phyloP scores from a whole-genome alignment of 1,139 yeast species.

The Candida sp. region DNA sequence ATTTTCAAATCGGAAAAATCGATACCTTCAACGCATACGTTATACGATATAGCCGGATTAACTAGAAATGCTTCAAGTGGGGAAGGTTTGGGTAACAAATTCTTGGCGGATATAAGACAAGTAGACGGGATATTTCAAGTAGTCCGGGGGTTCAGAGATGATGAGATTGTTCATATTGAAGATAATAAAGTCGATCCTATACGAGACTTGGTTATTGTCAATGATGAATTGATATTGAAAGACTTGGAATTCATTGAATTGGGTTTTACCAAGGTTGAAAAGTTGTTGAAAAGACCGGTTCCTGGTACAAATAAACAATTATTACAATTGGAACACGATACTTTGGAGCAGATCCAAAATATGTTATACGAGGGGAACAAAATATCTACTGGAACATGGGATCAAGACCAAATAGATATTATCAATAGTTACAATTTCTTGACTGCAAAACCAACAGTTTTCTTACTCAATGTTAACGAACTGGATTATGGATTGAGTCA shows the following conservation, averaged over 20 bases:
- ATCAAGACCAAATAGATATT: conserved; percentile 49
- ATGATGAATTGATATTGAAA: conserved; percentile 69
- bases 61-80: conserved; percentile 98
- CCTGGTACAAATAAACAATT: conserved; percentile 18
- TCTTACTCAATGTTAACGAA: conserved; percentile 56
- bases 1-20: conserved; percentile 80
- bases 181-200: conserved; percentile 60
- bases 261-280: conserved; percentile 45
- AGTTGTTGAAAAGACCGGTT: conserved; percentile 37
- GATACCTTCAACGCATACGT: conserved; percentile 92
- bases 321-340: conserved; percentile 39
- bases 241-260: conserved; percentile 66
- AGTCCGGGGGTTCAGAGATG: conserved; percentile 75
- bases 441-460: conserved; percentile 70
- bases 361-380: conserved; percentile 58
- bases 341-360: conserved; percentile 48
- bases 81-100: conserved; percentile 98
- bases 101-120: conserved; percentile 95
- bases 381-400: conserved; percentile 47
- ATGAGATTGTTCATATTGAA: conserved; percentile 72
- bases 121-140: conserved; percentile 98
- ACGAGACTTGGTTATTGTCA: conserved; percentile 64
- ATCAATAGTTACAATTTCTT: conserved; percentile 58
- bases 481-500: conserved; percentile 45
- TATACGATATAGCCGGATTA: conserved; percentile 97